phyloP scores from a whole-genome alignment of 176 grass and related monocot species.

The Avena atlantica region DNA sequence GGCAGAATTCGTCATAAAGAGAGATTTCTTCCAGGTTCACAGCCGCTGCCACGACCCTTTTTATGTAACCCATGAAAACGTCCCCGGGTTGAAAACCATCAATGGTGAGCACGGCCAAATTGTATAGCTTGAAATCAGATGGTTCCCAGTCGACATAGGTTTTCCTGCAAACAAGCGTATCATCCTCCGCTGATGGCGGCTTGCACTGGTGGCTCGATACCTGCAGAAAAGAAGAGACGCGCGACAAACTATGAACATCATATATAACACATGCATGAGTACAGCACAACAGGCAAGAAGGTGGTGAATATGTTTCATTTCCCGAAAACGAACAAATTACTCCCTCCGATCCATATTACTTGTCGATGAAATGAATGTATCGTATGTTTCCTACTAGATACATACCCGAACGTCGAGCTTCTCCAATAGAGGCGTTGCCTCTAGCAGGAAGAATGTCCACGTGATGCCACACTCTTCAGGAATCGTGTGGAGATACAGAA shows the following conservation, averaged over 20 bases:
- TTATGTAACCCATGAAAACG: not conserved
- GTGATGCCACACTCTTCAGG: not conserved
- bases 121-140: constrained; percentile 8
- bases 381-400: too few relatives aligned
- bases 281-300: too few relatives aligned
- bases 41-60: not conserved
- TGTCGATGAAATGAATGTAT: too few relatives aligned
- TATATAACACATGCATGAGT: too few relatives aligned
- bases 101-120: not conserved
- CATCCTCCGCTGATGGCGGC: too few relatives aligned
- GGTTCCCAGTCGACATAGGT: not conserved
- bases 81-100: not conserved
- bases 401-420: not conserved
- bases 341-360: too few relatives aligned
- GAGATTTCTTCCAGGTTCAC: constrained; percentile 29
- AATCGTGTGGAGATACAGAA: not conserved
- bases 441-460: constrained; percentile 28
- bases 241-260: not conserved
- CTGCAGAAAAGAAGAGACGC: not conserved
- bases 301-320: not conserved
- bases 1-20: not conserved
- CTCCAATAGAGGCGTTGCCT: not conserved
- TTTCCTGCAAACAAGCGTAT: too few relatives aligned
- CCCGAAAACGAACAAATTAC: not conserved
- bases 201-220: not conserved